Conservation (phyloP, 2,329 filamentous ascomycete genomes). For the Colletotrichum tanaceti region DNA sequence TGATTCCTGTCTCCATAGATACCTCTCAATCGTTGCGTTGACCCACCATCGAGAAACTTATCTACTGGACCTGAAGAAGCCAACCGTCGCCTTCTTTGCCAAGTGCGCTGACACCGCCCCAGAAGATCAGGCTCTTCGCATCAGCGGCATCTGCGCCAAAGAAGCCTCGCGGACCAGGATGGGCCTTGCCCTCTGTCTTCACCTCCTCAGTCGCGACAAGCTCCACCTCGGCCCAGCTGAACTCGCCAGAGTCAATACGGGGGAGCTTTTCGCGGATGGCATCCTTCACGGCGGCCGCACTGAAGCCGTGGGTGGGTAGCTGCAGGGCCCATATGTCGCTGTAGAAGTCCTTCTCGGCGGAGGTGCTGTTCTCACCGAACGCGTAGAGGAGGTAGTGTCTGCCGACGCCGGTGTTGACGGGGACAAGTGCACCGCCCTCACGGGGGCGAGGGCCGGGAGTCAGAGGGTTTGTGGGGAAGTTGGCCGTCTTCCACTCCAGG, state of each 20-base stretch:
- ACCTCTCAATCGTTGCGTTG: neutral
- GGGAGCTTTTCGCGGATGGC: conserved; percentile 57
- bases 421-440: conserved; percentile 56
- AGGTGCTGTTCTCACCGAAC: conserved; percentile 53
- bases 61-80: conserved; percentile 47
- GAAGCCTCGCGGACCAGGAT: conserved; percentile 54
- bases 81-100: conserved; percentile 56
- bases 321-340: conserved; percentile 66
- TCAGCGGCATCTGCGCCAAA: conserved; percentile 56
- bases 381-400: conserved; percentile 64
- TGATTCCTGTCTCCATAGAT: no score
- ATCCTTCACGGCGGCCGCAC: conserved; percentile 62
- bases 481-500: conserved; percentile 52
- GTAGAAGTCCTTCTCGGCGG: conserved; percentile 43
- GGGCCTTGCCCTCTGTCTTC: conserved; percentile 55
- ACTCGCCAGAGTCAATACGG: conserved; percentile 57
- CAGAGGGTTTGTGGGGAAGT: conserved; percentile 53
- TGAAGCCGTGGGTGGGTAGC: conserved; percentile 58
- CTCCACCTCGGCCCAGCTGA: conserved; percentile 62
- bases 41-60: no score
- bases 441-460: conserved; percentile 56
- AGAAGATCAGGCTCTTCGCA: conserved; percentile 60
- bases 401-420: conserved; percentile 63
- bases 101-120: conserved; percentile 62
- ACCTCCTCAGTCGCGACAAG: conserved; percentile 58